Base-by-base conservation (phyloP, 345 rosid species). In the Toxicodendron radicans region DNA sequence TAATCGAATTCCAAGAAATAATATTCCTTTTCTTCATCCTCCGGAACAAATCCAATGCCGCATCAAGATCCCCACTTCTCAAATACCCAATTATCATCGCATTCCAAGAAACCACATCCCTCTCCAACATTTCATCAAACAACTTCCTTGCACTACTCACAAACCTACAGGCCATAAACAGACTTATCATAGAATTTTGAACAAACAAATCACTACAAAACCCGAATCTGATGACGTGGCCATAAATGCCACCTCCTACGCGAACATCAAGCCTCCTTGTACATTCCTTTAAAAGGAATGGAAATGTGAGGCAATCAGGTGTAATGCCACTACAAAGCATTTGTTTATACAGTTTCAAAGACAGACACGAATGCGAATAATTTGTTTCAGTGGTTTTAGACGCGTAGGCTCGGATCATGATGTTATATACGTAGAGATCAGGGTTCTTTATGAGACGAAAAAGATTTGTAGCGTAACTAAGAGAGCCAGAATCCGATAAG, bases 21-120 rank as follows among this genome's bases (percentile, higher is more conserved):
- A 84, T 53, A 82, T 83, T 85, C 70, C 76, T 79, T 35, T 48
- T 60, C 60, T 80, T 49, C 90, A 85, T 89, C 66, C 68, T 60
- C 67, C 63, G 30, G 70, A 82, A 89, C 58, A 87, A 77, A 21
- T 67, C 74, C 72, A 77, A 56, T 0, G 93, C 88, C 59, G 54
- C 72, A 7, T 82, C 88, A 68, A 87, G 86, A 74, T 78, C 17
- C 32, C 87, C 87, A 51, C 69, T 65, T 83, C 89, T 87, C 88
- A 89, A 71, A 65, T 70, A 78, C 74, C 86, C 92, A 53, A 79
- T 61, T 45, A 88, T 78, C 83, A 89, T 82, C 33, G 84, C 71
- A 72, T 89, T 86, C 90, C 89, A 87, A 21, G 91, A 89, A 68
- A 87, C 91, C 62, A 84, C 78, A 75, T 84, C 91, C 68, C 81